Evolutionary conservation across 2,329 filamentous ascomycete genomes (phyloP).

Genomic region (Ophiosphaerella korrae): DNA sequence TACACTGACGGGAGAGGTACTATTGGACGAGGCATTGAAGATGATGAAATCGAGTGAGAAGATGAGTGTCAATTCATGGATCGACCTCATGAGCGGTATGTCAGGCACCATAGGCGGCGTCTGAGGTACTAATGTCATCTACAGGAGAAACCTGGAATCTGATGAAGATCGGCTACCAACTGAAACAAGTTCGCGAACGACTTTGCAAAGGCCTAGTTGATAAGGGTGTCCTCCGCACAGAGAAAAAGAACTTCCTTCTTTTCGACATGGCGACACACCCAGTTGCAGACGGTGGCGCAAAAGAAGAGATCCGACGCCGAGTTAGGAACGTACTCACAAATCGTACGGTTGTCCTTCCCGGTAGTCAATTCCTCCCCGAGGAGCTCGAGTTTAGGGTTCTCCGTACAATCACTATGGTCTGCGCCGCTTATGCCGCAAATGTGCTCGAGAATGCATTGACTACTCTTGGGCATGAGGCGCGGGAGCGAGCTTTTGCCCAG

Average conservation of each 20-base stretch:
- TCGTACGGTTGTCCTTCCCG: constrained; percentile 87
- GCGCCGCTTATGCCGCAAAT: constrained; percentile 96
- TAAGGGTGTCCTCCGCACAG: constrained; percentile 96
- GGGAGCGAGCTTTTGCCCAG: constrained; percentile 93
- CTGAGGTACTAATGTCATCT: constrained; percentile 22
- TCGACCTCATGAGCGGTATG: constrained; percentile 97
- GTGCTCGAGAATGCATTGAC: constrained; percentile 97
- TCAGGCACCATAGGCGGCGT: not conserved
- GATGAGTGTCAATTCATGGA: constrained; percentile 99
- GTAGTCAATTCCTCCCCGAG: constrained; percentile 88
- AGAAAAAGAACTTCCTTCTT: constrained; percentile 98
- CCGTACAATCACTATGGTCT: constrained; percentile 93
- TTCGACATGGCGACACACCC: constrained; percentile 99
- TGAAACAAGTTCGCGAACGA: constrained; percentile 98
- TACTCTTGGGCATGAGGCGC: constrained; percentile 88
- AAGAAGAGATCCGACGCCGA: constrained; percentile 93
- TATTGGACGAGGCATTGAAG: constrained; percentile 96
- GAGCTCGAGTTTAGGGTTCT: constrained; percentile 92
- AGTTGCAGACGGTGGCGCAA: constrained; percentile 92
- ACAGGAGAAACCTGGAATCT: constrained; percentile 98
- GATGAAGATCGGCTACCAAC: constrained; percentile 99
- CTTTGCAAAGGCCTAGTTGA: constrained; percentile 97
- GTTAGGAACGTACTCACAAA: constrained; percentile 92
- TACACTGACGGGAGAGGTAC: constrained; percentile 92
- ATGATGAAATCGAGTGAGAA: constrained; percentile 99